A percentile compares a stretch with the other conserved stretches of the same genome.
Evolutionary conservation across 805 yeast genomes (phyloP).

Genomic region (Jamesozyma gamospora): DNA sequence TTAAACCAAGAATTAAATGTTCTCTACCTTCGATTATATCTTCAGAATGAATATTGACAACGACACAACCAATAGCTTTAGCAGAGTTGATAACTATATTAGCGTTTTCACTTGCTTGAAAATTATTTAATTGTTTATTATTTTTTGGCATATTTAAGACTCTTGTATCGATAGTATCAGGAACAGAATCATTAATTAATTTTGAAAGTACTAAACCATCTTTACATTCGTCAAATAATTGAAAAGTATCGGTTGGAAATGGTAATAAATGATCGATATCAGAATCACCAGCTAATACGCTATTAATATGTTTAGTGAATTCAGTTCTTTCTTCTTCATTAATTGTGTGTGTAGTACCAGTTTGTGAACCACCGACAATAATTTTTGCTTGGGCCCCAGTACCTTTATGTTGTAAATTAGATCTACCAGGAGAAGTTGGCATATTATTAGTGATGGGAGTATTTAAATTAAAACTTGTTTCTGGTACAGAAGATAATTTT

Average conservation of each 20-base stretch:
- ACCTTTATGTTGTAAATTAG: slow-evolving; percentile 39
- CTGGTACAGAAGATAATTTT: slow-evolving; percentile 21
- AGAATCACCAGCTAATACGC: slow-evolving; percentile 80
- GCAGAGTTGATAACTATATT: slow-evolving; percentile 97
- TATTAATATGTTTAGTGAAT: slow-evolving; percentile 91
- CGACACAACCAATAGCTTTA: slow-evolving; percentile 97
- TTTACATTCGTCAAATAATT: slow-evolving; percentile 90
- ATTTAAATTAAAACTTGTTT: slow-evolving; percentile 23
- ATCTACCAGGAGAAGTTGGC: slow-evolving; percentile 17
- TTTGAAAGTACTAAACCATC: slow-evolving; percentile 91
- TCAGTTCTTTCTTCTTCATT: slow-evolving; percentile 94
- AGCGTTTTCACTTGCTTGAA: slow-evolving; percentile 94
- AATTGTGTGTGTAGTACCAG: slow-evolving; percentile 92
- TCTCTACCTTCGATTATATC: slow-evolving; percentile 92
- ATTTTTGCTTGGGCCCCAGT: slow-evolving; percentile 60
- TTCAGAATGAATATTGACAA: slow-evolving; percentile 93
- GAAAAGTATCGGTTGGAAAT: slow-evolving; percentile 87
- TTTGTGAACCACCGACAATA: slow-evolving; percentile 72
- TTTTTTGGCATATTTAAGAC: slow-evolving; percentile 82
- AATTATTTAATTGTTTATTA: slow-evolving; percentile 76
- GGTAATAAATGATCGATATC: slow-evolving; percentile 82
- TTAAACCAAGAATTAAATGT: slow-evolving; percentile 80
- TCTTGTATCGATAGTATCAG: slow-evolving; percentile 96
- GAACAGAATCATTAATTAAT: slow-evolving; percentile 93
- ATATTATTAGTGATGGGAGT: slow-evolving; percentile 15